Evolutionary conservation across 345 rosid species (phyloP).

Genomic region (Pugionium cornutum): DNA sequence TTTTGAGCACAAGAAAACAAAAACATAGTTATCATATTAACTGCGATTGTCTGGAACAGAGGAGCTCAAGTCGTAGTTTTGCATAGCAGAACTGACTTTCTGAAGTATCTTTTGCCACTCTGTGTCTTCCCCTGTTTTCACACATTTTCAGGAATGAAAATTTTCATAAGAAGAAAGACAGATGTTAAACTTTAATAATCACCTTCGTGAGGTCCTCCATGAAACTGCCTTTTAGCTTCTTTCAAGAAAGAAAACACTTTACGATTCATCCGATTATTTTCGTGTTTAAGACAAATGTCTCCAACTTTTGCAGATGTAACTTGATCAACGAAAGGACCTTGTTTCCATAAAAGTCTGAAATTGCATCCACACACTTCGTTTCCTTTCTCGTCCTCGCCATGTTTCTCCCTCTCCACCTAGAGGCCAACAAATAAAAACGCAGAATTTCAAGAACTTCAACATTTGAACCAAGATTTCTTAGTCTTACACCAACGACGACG

Average conservation of each 20-base stretch:
- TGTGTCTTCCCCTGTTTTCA: constrained; percentile 33
- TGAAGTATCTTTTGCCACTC: constrained; percentile 30
- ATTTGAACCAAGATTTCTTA: neutral
- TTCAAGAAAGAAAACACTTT: constrained; percentile 28
- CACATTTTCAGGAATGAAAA: constrained; percentile 14
- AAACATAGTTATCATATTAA: neutral
- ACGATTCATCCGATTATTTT: constrained; percentile 22
- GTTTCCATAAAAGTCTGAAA: constrained; percentile 30
- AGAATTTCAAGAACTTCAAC: neutral
- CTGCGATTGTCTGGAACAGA: constrained; percentile 13
- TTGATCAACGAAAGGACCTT: constrained; percentile 22
- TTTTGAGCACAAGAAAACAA: neutral
- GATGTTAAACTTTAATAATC: neutral
- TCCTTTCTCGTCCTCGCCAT: constrained; percentile 28
- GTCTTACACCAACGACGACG: constrained; percentile 23
- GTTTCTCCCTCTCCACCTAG: constrained; percentile 29
- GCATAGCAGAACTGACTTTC: constrained; percentile 18
- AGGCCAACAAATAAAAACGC: neutral
- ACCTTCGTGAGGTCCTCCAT: constrained; percentile 23
- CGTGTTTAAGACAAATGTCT: constrained; percentile 31
- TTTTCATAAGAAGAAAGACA: neutral
- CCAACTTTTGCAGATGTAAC: constrained; percentile 32
- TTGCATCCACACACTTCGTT: constrained; percentile 29
- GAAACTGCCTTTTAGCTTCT: constrained; percentile 28
- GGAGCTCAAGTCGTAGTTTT: neutral